Evolutionary conservation across 257 asterid species (phyloP).

Genomic region (Coffea eugenioides): DNA sequence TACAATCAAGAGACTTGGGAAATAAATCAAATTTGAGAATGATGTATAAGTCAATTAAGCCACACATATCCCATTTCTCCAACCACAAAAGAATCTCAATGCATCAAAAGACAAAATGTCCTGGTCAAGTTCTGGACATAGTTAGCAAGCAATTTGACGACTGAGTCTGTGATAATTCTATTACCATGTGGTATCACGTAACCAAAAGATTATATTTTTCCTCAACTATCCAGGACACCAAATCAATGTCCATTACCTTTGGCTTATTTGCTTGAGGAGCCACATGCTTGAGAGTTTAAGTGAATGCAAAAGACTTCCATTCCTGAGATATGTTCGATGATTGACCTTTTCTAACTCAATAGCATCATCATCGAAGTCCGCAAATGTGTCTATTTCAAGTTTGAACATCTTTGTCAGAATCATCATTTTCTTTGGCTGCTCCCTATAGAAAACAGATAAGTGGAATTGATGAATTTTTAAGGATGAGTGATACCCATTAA

Average conservation of each 20-base stretch:
- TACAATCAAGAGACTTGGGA: not conserved
- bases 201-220: not conserved
- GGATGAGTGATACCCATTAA: conserved; percentile 58
- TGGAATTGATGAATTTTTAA: not conserved
- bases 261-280: conserved; percentile 34
- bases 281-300: conserved; percentile 40
- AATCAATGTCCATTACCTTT: conserved; percentile 20
- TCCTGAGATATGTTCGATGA: conserved; percentile 25
- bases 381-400: conserved; percentile 52
- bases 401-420: conserved; percentile 7
- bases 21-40: not conserved
- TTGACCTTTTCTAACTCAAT: conserved; percentile 41
- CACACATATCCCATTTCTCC: not conserved
- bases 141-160: not conserved
- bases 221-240: not conserved
- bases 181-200: not conserved
- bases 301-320: conserved; percentile 31
- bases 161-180: not conserved
- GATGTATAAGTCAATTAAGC: too few relatives aligned
- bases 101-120: not conserved
- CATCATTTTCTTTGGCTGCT: conserved; percentile 14
- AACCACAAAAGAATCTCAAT: not conserved
- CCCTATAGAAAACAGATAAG: not conserved
- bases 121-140: not conserved
- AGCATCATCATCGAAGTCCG: conserved; percentile 85